phyloP scores from a whole-genome alignment of 805 yeast species.

The Nakazawaea peltata region DNA sequence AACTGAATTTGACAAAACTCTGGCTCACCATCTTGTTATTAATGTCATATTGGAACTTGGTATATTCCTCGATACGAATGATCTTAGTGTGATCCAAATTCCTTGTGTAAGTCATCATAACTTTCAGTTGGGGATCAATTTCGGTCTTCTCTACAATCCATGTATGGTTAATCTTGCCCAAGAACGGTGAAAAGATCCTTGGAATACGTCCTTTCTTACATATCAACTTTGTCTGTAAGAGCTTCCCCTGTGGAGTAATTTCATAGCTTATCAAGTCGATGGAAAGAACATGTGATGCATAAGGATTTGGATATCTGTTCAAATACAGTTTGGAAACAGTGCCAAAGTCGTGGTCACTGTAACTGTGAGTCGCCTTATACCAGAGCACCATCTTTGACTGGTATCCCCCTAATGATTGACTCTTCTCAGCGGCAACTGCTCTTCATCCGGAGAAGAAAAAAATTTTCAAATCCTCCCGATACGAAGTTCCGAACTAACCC shows the following conservation, averaged over 20 bases:
- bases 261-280: slow-evolving; percentile 64
- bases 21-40: slow-evolving; percentile 26
- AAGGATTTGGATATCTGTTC: slow-evolving; percentile 73
- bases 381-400: slow-evolving; percentile 49
- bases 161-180: slow-evolving; percentile 61
- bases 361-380: slow-evolving; percentile 48
- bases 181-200: slow-evolving; percentile 63
- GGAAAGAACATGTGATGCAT: slow-evolving; percentile 75
- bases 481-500: too few species aligned
- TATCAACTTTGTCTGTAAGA: slow-evolving; percentile 67
- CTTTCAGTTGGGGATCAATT: slow-evolving; percentile 51
- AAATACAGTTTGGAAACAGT: slow-evolving; percentile 74
- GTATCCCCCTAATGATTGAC: too few species aligned
- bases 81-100: slow-evolving; percentile 80
- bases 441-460: not conserved
- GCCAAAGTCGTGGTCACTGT: slow-evolving; percentile 50
- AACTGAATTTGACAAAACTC: slow-evolving; percentile 53
- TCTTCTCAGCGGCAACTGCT: not conserved
- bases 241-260: slow-evolving; percentile 54
- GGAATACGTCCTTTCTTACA: slow-evolving; percentile 79
- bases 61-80: slow-evolving; percentile 71
- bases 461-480: too few species aligned
- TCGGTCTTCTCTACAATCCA: slow-evolving; percentile 79
- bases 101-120: slow-evolving; percentile 63
- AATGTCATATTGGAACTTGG: slow-evolving; percentile 38